Percentiles rank a stretch among this genome's conserved stretches.
These are phyloP conservation scores for Massariosphaeria phaeospora DNA, from an alignment of 495 filamentous ascomycete species.

Conservation along the genomic window DNA sequence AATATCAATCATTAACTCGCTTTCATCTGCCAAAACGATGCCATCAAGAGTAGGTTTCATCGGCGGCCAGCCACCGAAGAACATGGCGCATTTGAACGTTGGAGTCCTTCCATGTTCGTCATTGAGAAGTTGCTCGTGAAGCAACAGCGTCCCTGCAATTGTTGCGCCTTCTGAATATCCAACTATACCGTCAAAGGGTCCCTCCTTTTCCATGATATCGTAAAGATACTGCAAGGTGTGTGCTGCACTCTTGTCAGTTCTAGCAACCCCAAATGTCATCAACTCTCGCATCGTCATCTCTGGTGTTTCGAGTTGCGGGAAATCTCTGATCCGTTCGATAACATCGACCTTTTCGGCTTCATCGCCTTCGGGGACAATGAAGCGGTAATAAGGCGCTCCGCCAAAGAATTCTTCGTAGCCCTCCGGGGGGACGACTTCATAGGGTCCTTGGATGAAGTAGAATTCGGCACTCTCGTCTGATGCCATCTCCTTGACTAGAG, in stretches of 20 bases:
- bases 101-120: slow-evolving; percentile 40
- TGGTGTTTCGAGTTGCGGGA: slow-evolving; percentile 47
- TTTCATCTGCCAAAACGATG: slow-evolving; percentile 47
- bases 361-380: slow-evolving; percentile 48
- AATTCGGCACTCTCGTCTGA: slow-evolving; percentile 46
- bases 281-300: slow-evolving; percentile 52
- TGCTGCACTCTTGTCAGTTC: slow-evolving; percentile 40
- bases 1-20: slow-evolving; percentile 46
- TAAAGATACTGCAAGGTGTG: slow-evolving; percentile 45
- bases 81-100: slow-evolving; percentile 53
- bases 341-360: slow-evolving; percentile 45
- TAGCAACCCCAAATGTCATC: slow-evolving; percentile 47
- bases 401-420: slow-evolving; percentile 53
- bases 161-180: slow-evolving; percentile 56
- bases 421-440: slow-evolving; percentile 45
- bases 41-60: slow-evolving; percentile 45
- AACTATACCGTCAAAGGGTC: slow-evolving; percentile 36
- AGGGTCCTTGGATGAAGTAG: slow-evolving; percentile 47
- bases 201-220: slow-evolving; percentile 49
- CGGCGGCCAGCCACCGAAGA: slow-evolving; percentile 53
- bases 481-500: slow-evolving; percentile 46
- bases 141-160: slow-evolving; percentile 44
- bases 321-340: slow-evolving; percentile 47
- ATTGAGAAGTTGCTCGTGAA: slow-evolving; percentile 40
- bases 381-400: slow-evolving; percentile 48